These are phyloP conservation scores for Boletus eberwhitei DNA, from an alignment of 768 basidiomycete species.

Conservation along the genomic window DNA sequence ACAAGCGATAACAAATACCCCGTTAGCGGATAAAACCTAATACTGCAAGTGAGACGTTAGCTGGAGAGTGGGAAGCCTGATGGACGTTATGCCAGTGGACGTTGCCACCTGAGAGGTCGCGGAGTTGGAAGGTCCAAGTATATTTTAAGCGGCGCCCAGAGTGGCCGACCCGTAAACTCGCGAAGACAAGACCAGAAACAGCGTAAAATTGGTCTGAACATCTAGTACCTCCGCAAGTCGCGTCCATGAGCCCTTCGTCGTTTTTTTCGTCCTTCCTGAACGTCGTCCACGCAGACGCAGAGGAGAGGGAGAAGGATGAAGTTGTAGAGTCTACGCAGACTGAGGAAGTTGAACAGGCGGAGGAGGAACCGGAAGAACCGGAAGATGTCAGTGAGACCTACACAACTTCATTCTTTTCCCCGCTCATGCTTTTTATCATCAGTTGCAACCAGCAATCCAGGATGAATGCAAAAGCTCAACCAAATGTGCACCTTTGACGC, in stretches of 20 bases:
- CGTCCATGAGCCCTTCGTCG: conserved; percentile 41
- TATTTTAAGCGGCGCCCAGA: conserved; percentile 21
- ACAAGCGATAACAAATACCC: not conserved
- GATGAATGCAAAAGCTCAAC: conserved; percentile 69
- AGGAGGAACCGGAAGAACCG: conserved; percentile 60
- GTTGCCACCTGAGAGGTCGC: not conserved
- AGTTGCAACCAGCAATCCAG: conserved; percentile 69
- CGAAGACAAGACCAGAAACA: conserved; percentile 12
- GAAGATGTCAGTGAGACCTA: conserved; percentile 65
- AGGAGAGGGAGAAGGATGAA: conserved; percentile 25
- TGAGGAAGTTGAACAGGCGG: conserved; percentile 44
- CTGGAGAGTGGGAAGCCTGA: too few relatives aligned
- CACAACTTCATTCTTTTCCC: not conserved
- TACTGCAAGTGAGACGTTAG: not conserved
- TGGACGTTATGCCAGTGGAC: too few relatives aligned
- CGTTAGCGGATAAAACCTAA: not conserved
- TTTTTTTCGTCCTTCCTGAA: conserved; percentile 44
- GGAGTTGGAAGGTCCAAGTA: not conserved
- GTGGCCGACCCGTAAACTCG: conserved; percentile 24
- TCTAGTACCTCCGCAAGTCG: conserved; percentile 6
- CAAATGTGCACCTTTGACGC: conserved; percentile 64
- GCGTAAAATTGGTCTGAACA: conserved; percentile 10
- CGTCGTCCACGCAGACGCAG: conserved; percentile 41
- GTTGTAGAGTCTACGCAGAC: conserved; percentile 34
- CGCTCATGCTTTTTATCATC: not conserved